phyloP scores from a whole-genome alignment of 805 yeast species.

The Saccharomycodes ludwigii region DNA sequence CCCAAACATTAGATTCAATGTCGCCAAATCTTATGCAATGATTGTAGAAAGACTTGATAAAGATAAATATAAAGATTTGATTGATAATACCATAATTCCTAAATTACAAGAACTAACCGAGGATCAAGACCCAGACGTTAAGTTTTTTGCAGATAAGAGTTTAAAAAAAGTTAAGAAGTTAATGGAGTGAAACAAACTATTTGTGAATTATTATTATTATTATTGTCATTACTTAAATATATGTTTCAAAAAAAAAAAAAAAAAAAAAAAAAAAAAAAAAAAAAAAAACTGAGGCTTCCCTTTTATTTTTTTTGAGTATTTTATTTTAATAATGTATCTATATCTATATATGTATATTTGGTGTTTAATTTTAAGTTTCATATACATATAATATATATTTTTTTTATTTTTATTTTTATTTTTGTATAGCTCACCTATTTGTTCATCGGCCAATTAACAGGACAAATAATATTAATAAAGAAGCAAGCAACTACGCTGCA shows the following conservation, averaged over 20 bases:
- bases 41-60: slow-evolving; percentile 42
- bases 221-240: no score
- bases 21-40: slow-evolving; percentile 68
- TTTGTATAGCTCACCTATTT: no score
- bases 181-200: no score
- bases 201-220: no score
- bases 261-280: no score
- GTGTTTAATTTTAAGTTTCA: background rate
- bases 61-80: slow-evolving; percentile 24
- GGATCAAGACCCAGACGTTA: slow-evolving; percentile 82
- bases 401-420: background rate
- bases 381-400: background rate
- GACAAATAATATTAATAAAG: no score
- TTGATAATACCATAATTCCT: slow-evolving; percentile 45
- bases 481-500: no score
- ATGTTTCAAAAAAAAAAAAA: no score
- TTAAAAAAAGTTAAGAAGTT: slow-evolving; percentile 27
- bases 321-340: slow-evolving; percentile 1
- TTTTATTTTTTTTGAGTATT: no score
- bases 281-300: no score
- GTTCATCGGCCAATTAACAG: no score
- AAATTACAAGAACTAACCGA: slow-evolving; percentile 48
- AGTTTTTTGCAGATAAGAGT: slow-evolving; percentile 69
- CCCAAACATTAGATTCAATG: slow-evolving; percentile 91
- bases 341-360: background rate